These are phyloP conservation scores for Bauhinia variegata DNA, from an alignment of 306 rosid genomes.

Conservation along the genomic window DNA sequence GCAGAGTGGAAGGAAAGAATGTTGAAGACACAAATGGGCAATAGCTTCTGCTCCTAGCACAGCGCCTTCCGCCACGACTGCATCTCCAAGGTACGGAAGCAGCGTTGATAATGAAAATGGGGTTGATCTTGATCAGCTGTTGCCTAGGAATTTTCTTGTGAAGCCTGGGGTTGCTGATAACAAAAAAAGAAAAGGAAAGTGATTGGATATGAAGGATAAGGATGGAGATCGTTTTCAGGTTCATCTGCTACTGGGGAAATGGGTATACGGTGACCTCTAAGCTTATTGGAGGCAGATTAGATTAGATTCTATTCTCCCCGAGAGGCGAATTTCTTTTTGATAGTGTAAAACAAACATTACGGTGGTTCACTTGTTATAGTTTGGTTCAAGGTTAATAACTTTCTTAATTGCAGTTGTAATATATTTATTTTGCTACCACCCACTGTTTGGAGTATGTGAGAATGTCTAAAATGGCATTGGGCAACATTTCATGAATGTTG, in stretches of 20 bases:
- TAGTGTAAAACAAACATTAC: neutral
- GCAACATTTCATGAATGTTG: neutral
- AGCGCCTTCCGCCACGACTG: neutral
- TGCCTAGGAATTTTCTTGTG: conserved; percentile 62
- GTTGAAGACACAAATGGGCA: too few species aligned
- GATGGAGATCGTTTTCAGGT: conserved; percentile 42
- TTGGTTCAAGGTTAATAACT: too few species aligned
- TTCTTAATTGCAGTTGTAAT: neutral
- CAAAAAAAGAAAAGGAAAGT: conserved; percentile 39
- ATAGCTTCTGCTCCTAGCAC: too few species aligned
- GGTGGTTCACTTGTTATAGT: too few species aligned
- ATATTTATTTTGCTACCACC: neutral
- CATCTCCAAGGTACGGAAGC: conserved; percentile 52
- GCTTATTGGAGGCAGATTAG: conserved; percentile 57
- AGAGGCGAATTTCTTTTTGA: conserved; percentile 51
- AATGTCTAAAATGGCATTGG: neutral
- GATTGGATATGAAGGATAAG: conserved; percentile 26
- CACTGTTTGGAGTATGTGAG: neutral
- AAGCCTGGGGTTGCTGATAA: conserved; percentile 69
- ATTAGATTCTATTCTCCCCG: too few species aligned
- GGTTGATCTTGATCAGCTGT: conserved; percentile 32
- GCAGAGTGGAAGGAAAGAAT: too few species aligned
- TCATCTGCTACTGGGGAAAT: conserved; percentile 26
- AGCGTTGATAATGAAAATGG: conserved; percentile 21
- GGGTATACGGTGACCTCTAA: conserved; percentile 51